These are phyloP conservation scores for Linum trigynum DNA, from an alignment of 345 rosid genomes.

Conservation along the genomic window DNA sequence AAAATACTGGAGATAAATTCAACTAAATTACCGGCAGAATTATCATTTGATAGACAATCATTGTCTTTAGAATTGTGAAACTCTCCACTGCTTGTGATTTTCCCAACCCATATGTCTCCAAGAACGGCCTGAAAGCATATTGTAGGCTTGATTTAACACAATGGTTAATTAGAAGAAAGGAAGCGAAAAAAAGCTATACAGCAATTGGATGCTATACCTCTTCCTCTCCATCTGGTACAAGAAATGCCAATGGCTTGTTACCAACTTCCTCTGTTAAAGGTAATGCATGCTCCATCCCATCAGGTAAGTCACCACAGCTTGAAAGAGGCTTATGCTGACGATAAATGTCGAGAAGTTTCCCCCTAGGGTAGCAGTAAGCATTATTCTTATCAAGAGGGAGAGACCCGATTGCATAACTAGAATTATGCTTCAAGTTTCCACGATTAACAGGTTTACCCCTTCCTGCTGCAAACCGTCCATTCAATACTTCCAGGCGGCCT, in stretches of 20 bases:
- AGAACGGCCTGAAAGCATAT: slow-evolving; percentile 8
- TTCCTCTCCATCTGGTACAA: slow-evolving; percentile 13
- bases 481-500: slow-evolving; percentile 14
- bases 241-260: slow-evolving; percentile 21
- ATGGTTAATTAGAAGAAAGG: neutral
- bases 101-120: slow-evolving; percentile 20
- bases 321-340: slow-evolving; percentile 9
- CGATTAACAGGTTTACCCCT: slow-evolving; percentile 16
- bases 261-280: slow-evolving; percentile 10
- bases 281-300: slow-evolving; percentile 11
- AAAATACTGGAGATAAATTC: neutral
- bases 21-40: slow-evolving; percentile 6
- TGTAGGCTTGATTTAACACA: neutral
- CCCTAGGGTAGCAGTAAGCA: slow-evolving; percentile 21
- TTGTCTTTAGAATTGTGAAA: neutral
- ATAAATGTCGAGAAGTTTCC: slow-evolving; percentile 24
- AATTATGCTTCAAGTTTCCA: slow-evolving; percentile 12
- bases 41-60: slow-evolving; percentile 8
- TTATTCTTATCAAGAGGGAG: slow-evolving; percentile 8
- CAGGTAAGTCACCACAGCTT: slow-evolving; percentile 2
- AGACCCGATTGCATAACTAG: slow-evolving; percentile 14
- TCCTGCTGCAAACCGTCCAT: slow-evolving; percentile 15
- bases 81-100: slow-evolving; percentile 13
- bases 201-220: slow-evolving; percentile 10
- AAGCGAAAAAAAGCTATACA: too few species aligned